Evolutionary conservation across 331 rosid genomes (phyloP).

Genomic region (Prunus yedoensis): DNA sequence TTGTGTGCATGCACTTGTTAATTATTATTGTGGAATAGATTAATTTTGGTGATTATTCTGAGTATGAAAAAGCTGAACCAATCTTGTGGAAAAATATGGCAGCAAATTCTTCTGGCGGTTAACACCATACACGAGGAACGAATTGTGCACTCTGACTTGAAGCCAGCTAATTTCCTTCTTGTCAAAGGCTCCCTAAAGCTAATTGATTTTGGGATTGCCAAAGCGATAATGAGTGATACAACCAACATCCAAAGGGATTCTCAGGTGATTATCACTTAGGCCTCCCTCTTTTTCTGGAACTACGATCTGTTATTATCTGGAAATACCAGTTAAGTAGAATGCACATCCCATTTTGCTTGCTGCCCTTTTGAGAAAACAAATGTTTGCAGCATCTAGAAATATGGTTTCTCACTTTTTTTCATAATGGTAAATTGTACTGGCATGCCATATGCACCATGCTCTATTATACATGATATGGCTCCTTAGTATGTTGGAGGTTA

Average conservation of each 20-base stretch:
- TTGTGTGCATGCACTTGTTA: constrained; percentile 5
- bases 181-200: constrained; percentile 93
- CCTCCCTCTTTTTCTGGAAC: background rate
- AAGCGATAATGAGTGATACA: constrained; percentile 95
- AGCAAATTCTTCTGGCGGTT: constrained; percentile 97
- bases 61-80: constrained; percentile 5
- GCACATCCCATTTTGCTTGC: constrained; percentile 16
- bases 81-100: constrained; percentile 32
- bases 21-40: background rate
- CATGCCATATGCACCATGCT: background rate
- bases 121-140: constrained; percentile 98
- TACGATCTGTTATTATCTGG: background rate
- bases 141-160: constrained; percentile 96
- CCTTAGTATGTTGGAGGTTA: background rate
- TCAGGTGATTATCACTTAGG: constrained; percentile 54
- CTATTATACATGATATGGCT: background rate
- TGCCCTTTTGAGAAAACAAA: constrained; percentile 1
- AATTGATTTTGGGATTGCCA: constrained; percentile 95
- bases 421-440: background rate
- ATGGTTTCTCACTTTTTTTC: background rate
- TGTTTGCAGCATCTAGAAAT: background rate
- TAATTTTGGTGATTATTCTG: constrained; percentile 1
- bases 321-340: constrained; percentile 8
- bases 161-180: constrained; percentile 97
- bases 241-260: constrained; percentile 97